Percentiles rank a stretch among this genome's conserved stretches.
phyloP scores from a whole-genome alignment of 495 filamentous ascomycete species.

The Clavariopsis aquatica region DNA sequence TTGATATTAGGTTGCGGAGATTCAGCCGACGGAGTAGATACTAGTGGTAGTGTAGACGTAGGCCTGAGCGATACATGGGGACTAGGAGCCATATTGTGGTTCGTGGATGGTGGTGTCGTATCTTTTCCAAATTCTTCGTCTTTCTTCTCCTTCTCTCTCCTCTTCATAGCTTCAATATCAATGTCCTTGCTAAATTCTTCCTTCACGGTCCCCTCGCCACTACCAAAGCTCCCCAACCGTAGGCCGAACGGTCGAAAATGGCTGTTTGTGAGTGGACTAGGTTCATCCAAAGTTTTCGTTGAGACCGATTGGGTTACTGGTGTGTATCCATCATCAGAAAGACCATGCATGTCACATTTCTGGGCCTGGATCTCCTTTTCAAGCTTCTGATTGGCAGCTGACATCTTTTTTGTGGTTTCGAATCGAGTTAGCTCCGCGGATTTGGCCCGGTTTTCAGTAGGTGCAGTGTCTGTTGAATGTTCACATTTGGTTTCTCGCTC shows the following conservation, averaged over 20 bases:
- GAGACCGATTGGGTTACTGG: not conserved
- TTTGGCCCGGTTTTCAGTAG: too few relatives aligned
- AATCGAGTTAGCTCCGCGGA: too few relatives aligned
- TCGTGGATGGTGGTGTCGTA: not conserved
- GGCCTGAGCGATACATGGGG: not conserved
- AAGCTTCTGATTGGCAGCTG: slow-evolving; percentile 4
- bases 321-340: slow-evolving; percentile 29
- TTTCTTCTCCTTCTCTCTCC: not conserved
- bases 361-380: slow-evolving; percentile 18
- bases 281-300: slow-evolving; percentile 2
- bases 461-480: too few relatives aligned
- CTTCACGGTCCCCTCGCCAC: not conserved
- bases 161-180: not conserved
- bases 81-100: not conserved
- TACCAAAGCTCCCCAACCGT: slow-evolving; percentile 19
- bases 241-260: slow-evolving; percentile 22
- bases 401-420: not conserved
- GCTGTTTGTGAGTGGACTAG: slow-evolving; percentile 22
- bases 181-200: not conserved
- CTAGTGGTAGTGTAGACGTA: not conserved
- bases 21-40: too few relatives aligned
- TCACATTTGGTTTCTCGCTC: too few relatives aligned
- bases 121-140: slow-evolving; percentile 12
- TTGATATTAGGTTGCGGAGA: too few relatives aligned
- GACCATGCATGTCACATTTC: slow-evolving; percentile 28